Evolutionary conservation across 805 yeast species (phyloP).

Genomic region (Saccharomyces kudriavzevii): DNA sequence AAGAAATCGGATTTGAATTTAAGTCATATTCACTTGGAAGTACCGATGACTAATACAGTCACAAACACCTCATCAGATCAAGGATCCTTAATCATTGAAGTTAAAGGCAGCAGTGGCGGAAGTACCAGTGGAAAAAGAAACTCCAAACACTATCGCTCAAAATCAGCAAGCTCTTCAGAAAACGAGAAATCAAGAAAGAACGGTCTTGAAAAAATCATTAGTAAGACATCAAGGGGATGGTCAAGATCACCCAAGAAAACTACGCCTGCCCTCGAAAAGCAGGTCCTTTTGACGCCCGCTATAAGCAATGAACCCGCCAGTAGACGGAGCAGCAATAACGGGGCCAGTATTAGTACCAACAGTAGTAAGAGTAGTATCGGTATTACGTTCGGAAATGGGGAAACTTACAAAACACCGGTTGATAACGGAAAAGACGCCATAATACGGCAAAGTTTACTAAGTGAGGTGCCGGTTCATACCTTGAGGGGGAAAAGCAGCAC

Average conservation of each 20-base stretch:
- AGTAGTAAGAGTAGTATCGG: background rate
- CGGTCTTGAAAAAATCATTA: conserved; percentile 19
- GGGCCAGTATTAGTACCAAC: background rate
- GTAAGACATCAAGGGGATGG: conserved; percentile 14
- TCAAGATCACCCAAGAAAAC: conserved; percentile 15
- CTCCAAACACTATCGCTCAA: background rate
- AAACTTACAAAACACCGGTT: conserved; percentile 11
- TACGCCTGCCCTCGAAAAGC: background rate
- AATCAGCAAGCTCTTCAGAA: conserved; percentile 2
- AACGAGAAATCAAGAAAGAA: conserved; percentile 10
- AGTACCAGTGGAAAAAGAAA: background rate
- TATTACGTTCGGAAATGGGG: background rate
- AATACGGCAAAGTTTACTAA: conserved; percentile 5
- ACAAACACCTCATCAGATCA: background rate
- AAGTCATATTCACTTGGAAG: background rate
- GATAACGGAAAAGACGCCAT: conserved; percentile 2
- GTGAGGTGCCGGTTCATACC: conserved; percentile 10
- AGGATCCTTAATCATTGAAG: background rate
- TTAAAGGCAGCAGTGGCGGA: background rate
- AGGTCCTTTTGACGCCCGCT: background rate
- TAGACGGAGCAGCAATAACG: background rate
- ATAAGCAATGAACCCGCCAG: background rate
- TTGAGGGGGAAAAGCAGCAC: background rate
- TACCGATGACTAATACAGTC: background rate
- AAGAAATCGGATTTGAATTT: background rate